A percentile compares a stretch with the other conserved stretches of the same genome.
Evolutionary conservation across 257 asterid genomes (phyloP).

Genomic region (Solanum arcanum): DNA sequence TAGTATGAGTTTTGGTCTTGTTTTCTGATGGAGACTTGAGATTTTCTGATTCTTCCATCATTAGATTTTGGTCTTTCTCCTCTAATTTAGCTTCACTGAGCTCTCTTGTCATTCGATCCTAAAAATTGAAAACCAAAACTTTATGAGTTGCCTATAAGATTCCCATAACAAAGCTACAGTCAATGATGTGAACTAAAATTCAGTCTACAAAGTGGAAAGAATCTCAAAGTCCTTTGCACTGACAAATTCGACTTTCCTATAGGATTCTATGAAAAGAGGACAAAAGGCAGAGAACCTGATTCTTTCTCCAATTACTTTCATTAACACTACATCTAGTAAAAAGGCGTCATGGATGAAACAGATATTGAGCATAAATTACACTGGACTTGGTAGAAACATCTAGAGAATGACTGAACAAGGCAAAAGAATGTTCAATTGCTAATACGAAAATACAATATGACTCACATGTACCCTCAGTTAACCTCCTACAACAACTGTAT

Average conservation of each 20-base stretch:
- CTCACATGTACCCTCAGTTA: neutral
- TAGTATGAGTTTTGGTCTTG: conserved; percentile 9
- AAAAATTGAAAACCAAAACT: conserved; percentile 2
- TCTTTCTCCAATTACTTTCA: neutral
- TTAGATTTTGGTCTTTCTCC: conserved; percentile 15
- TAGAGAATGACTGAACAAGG: neutral
- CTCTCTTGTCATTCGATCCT: conserved; percentile 36
- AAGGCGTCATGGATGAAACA: neutral
- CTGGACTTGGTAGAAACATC: neutral
- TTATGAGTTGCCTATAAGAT: neutral
- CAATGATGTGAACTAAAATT: neutral
- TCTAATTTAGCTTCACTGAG: conserved; percentile 3
- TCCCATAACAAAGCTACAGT: neutral
- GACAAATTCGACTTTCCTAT: neutral
- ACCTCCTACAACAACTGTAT: neutral
- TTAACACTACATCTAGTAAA: neutral
- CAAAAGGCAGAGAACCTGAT: neutral
- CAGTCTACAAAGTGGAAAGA: neutral
- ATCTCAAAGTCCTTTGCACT: neutral
- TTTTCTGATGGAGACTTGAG: conserved; percentile 12
- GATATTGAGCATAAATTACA: neutral
- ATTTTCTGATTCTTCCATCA: conserved; percentile 20
- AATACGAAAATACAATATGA: neutral
- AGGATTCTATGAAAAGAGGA: neutral
- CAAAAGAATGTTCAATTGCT: neutral